phyloP scores from a whole-genome alignment of 225 moss, liverwort and hornwort species.

The Straminergon stramineum region DNA sequence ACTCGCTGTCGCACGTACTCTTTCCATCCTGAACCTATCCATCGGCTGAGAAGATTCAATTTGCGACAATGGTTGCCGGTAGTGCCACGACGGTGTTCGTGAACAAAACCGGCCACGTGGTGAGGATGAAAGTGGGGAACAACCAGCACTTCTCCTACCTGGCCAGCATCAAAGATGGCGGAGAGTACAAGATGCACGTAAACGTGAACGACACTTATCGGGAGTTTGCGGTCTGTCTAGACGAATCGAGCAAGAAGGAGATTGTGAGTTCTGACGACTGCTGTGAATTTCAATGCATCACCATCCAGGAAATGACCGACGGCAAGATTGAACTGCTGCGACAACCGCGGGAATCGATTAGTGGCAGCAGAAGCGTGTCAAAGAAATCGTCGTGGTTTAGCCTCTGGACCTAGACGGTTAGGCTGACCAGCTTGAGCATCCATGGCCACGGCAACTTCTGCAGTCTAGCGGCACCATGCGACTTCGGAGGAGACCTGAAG shows the following conservation, averaged over 20 bases:
- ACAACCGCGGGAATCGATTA: not conserved
- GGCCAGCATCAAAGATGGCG: not conserved
- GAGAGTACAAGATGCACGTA: not conserved
- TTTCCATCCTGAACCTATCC: not conserved
- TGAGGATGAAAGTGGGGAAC: slow-evolving; percentile 6
- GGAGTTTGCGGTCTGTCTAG: not conserved
- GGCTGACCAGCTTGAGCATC: not conserved
- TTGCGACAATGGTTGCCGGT: not conserved
- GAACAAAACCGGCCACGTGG: not conserved
- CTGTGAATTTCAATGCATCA: slow-evolving; percentile 3
- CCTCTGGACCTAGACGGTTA: not conserved
- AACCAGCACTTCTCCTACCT: not conserved
- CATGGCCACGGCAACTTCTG: not conserved
- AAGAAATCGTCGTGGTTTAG: not conserved
- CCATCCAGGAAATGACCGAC: not conserved
- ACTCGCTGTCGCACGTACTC: not conserved
- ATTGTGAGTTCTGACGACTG: slow-evolving; percentile 14
- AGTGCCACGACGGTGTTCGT: not conserved
- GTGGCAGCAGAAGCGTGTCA: not conserved
- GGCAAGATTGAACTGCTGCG: not conserved
- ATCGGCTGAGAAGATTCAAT: not conserved
- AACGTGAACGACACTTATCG: slow-evolving; percentile 1
- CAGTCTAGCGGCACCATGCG: not conserved
- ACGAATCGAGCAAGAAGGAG: not conserved
- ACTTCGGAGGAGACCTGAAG: not conserved